Evolutionary conservation across 2,329 filamentous ascomycete species (phyloP).

Genomic region (Keithomyces neogunnii): DNA sequence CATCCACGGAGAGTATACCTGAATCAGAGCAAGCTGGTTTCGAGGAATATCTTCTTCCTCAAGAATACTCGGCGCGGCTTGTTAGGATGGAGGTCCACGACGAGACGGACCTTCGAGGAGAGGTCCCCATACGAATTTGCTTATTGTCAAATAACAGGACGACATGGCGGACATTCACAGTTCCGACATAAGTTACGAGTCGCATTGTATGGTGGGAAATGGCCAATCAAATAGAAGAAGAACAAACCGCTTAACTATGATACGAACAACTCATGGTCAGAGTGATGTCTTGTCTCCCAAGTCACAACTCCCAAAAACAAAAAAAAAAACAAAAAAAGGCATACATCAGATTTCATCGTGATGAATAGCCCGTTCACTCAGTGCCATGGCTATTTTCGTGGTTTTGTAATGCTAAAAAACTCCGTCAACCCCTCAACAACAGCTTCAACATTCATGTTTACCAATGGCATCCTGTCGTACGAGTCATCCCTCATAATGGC

Average conservation of each 20-base stretch:
- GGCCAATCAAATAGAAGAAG: not conserved
- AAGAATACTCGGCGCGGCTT: conserved; percentile 23
- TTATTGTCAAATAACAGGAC: conserved; percentile 40
- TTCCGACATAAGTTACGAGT: conserved; percentile 17
- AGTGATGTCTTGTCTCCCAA: not conserved
- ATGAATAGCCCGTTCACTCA: not conserved
- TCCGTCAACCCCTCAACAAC: conserved; percentile 71
- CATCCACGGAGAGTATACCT: conserved; percentile 5
- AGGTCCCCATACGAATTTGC: conserved; percentile 41
- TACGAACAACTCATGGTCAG: not conserved
- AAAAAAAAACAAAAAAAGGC: too few species aligned
- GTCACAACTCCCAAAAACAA: too few species aligned
- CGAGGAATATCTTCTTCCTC: conserved; percentile 18
- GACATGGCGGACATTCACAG: conserved; percentile 37
- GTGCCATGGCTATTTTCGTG: conserved; percentile 27
- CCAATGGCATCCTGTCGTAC: conserved; percentile 73
- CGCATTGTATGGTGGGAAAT: not conserved
- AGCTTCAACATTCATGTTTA: conserved; percentile 81
- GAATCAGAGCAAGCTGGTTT: conserved; percentile 11
- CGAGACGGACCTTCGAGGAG: conserved; percentile 32
- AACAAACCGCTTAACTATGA: not conserved
- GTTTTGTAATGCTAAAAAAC: conserved; percentile 67
- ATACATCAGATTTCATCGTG: too few species aligned
- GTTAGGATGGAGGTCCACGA: conserved; percentile 44
- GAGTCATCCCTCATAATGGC: conserved; percentile 82